These are phyloP conservation scores for Suhomyces kilbournensis DNA, from an alignment of 805 yeast species.

Conservation along the genomic window DNA sequence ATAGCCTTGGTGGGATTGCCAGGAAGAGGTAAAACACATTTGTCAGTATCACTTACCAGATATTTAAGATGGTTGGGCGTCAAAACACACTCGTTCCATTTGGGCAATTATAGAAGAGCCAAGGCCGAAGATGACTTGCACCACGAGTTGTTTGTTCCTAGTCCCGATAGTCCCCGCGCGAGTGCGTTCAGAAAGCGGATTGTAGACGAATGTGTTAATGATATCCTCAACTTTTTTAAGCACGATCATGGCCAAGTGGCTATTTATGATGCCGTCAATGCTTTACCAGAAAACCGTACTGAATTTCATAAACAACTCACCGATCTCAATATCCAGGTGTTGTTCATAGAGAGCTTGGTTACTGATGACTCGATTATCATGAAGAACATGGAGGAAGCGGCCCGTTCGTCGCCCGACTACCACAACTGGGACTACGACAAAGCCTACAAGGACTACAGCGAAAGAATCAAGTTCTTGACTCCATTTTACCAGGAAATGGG, in stretches of 20 bases:
- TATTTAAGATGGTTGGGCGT: slow-evolving; percentile 97
- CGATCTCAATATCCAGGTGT: slow-evolving; percentile 61
- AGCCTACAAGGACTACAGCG: slow-evolving; percentile 75
- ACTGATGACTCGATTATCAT: slow-evolving; percentile 67
- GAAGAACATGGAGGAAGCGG: slow-evolving; percentile 74
- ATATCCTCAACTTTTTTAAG: slow-evolving; percentile 67
- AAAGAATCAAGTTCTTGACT: slow-evolving; percentile 64
- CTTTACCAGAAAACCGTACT: slow-evolving; percentile 63
- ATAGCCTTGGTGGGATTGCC: slow-evolving; percentile 90
- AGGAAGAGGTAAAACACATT: slow-evolving; percentile 92
- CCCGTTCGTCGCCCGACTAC: slow-evolving; percentile 86
- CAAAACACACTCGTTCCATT: slow-evolving; percentile 83
- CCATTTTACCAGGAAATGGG: slow-evolving; percentile 73
- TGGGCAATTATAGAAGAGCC: slow-evolving; percentile 83
- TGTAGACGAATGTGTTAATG: slow-evolving; percentile 61
- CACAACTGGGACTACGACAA: slow-evolving; percentile 65
- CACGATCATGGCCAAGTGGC: slow-evolving; percentile 89
- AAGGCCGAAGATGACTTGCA: slow-evolving; percentile 50
- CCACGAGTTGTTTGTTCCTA: slow-evolving; percentile 65
- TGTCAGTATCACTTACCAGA: slow-evolving; percentile 87
- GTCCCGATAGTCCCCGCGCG: slow-evolving; percentile 46
- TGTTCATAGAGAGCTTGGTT: slow-evolving; percentile 85
- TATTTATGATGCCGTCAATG: slow-evolving; percentile 93
- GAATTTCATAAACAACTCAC: slow-evolving; percentile 54
- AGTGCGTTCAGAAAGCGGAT: slow-evolving; percentile 54